A percentile compares a stretch with the other conserved stretches of the same genome.
Conservation (phyloP, 305 asterid genomes). For the Fraxinus greggii region DNA sequence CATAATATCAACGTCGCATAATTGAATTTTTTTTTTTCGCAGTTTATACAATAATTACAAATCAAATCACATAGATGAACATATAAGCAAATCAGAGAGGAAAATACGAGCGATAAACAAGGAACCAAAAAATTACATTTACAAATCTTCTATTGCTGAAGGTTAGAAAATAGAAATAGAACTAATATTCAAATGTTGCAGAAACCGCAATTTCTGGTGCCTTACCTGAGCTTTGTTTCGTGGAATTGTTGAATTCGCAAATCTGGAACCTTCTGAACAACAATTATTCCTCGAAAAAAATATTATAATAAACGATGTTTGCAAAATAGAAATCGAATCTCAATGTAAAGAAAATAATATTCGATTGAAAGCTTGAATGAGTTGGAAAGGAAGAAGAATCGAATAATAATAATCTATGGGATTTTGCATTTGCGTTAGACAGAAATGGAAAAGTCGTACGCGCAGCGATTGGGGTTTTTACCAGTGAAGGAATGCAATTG, state of each 20-base stretch:
- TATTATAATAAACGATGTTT: not conserved
- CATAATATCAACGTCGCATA: not conserved
- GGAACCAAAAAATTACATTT: not conserved
- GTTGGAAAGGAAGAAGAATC: constrained; percentile 39
- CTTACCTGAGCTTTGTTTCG: constrained; percentile 37
- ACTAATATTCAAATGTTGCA: not conserved
- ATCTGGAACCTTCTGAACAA: constrained; percentile 19
- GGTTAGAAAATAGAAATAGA: not conserved
- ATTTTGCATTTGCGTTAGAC: not conserved
- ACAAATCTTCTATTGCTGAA: not conserved
- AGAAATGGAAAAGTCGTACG: not conserved
- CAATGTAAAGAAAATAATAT: not conserved
- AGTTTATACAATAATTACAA: not conserved
- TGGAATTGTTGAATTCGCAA: constrained; percentile 31
- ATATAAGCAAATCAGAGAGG: not conserved
- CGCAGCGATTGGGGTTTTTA: not conserved
- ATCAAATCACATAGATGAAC: not conserved
- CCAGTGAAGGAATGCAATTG: not conserved
- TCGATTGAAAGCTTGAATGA: constrained; percentile 19
- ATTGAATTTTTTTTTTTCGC: not conserved
- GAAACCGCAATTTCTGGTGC: not conserved
- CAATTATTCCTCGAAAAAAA: not conserved
- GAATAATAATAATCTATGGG: constrained; percentile 13
- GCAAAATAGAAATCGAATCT: constrained; percentile 4
- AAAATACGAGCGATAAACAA: not conserved